These are phyloP conservation scores for Wickerhamiella dianesei DNA, from an alignment of 805 yeast species.

Conservation along the genomic window DNA sequence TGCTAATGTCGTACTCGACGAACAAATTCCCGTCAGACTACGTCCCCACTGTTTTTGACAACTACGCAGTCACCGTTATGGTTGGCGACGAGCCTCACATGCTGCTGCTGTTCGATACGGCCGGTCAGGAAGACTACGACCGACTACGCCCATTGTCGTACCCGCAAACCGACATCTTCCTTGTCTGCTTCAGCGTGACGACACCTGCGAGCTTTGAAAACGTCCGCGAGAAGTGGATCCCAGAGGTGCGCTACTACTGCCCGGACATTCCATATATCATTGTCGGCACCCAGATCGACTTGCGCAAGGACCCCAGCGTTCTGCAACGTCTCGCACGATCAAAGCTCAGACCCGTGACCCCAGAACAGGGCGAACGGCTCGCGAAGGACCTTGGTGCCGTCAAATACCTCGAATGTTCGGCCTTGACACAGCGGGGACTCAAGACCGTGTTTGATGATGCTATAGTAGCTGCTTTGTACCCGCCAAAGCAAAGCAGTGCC, in stretches of 20 bases:
- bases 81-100: constrained; percentile 98
- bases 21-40: constrained; percentile 96
- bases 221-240: constrained; percentile 97
- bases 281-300: constrained; percentile 93
- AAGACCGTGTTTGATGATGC: constrained; percentile 98
- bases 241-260: constrained; percentile 95
- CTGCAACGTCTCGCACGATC: constrained; percentile 83
- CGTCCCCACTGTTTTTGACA: constrained; percentile 97
- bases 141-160: constrained; percentile 90
- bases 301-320: constrained; percentile 85
- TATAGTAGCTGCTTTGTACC: constrained; percentile 94
- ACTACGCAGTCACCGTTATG: constrained; percentile 33
- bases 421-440: constrained; percentile 90
- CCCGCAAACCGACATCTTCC: constrained; percentile 93
- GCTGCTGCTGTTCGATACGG: constrained; percentile 93
- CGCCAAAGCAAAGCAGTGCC: constrained; percentile 52
- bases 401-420: constrained; percentile 95
- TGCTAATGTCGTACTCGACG: constrained; percentile 89
- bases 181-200: constrained; percentile 91
- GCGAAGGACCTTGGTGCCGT: constrained; percentile 93
- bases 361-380: constrained; percentile 80
- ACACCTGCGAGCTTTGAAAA: constrained; percentile 96
- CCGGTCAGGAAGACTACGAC: constrained; percentile 99
- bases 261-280: constrained; percentile 96
- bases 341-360: constrained; percentile 70